Evolutionary conservation across 768 basidiomycete species (phyloP).

Genomic region (Trametes cingulata): DNA sequence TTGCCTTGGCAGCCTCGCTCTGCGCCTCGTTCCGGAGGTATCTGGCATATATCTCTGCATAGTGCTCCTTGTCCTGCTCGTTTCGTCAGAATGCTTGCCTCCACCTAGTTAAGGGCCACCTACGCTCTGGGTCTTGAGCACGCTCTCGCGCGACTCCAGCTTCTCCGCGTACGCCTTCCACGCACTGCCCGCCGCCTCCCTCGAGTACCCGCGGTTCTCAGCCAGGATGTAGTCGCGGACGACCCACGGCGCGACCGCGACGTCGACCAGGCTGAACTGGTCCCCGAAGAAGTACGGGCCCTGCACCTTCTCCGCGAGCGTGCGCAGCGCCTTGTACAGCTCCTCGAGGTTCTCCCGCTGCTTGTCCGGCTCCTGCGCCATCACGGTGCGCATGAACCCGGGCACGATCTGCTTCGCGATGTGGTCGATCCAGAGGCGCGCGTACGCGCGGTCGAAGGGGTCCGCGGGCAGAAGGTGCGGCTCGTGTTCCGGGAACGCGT

Average conservation of each 20-base stretch:
- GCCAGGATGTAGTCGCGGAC: conserved; percentile 47
- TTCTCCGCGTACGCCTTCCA: conserved; percentile 49
- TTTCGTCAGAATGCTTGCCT: not conserved
- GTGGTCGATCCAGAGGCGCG: conserved; percentile 60
- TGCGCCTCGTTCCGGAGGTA: conserved; percentile 54
- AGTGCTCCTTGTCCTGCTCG: conserved; percentile 42
- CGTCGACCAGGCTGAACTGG: conserved; percentile 54
- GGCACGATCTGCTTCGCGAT: conserved; percentile 55
- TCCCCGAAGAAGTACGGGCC: conserved; percentile 62
- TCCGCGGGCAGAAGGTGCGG: conserved; percentile 54
- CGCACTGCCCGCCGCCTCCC: conserved; percentile 41
- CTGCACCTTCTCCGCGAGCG: conserved; percentile 38
- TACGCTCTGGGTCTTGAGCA: conserved; percentile 43
- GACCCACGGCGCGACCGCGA: conserved; percentile 58
- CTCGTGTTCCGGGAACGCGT: conserved; percentile 47
- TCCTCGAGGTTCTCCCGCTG: conserved; percentile 39
- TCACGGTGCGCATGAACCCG: conserved; percentile 43
- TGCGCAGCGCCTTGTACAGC: conserved; percentile 39
- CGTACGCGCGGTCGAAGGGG: conserved; percentile 50
- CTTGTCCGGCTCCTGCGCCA: conserved; percentile 39
- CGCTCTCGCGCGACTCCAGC: conserved; percentile 46
- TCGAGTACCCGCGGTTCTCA: conserved; percentile 50
- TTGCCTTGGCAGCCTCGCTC: conserved; percentile 33
- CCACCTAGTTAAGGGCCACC: no score
- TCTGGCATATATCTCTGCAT: conserved; percentile 49